Percentiles rank a stretch among this genome's conserved stretches.
Evolutionary conservation across 257 asterid species (phyloP).

Genomic region (Oldenlandia corymbosa): DNA sequence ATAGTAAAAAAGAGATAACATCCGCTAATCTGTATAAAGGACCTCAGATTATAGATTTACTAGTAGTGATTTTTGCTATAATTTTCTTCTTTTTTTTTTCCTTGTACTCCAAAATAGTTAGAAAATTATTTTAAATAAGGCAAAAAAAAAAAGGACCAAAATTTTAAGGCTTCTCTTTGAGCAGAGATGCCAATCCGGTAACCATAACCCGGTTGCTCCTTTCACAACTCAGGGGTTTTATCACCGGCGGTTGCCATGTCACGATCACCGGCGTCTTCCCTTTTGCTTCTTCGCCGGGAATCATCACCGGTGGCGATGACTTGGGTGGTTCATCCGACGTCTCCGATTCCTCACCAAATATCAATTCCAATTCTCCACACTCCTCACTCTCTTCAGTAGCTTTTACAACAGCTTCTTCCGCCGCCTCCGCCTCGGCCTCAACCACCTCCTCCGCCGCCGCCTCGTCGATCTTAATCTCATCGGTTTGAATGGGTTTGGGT

Average conservation of each 20-base stretch:
- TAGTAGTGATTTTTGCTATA: conserved; percentile 22
- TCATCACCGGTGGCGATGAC: conserved; percentile 32
- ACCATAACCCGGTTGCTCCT: conserved; percentile 55
- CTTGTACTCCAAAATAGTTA: conserved; percentile 25
- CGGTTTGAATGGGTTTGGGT: background rate
- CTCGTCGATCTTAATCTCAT: no score
- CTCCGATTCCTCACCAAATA: conserved; percentile 45
- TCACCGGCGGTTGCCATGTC: conserved; percentile 81
- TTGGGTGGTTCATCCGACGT: conserved; percentile 13
- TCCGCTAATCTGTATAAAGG: conserved; percentile 19
- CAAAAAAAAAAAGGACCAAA: conserved; percentile 26
- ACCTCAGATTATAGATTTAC: conserved; percentile 16
- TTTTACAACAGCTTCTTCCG: background rate
- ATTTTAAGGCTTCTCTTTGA: conserved; percentile 53
- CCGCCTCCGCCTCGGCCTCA: conserved; percentile 19
- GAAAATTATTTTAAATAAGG: conserved; percentile 12
- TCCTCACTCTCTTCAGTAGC: conserved; percentile 38
- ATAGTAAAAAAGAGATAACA: conserved; percentile 2
- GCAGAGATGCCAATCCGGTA: conserved; percentile 88
- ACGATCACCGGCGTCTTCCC: conserved; percentile 20
- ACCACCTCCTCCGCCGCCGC: conserved; percentile 3
- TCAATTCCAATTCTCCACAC: conserved; percentile 55
- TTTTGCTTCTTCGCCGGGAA: conserved; percentile 24
- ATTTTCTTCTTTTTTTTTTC: no score
- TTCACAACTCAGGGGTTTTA: conserved; percentile 54